These are phyloP conservation scores for Cercospora citrullina DNA, from an alignment of 2,329 filamentous ascomycete genomes.

Conservation along the genomic window DNA sequence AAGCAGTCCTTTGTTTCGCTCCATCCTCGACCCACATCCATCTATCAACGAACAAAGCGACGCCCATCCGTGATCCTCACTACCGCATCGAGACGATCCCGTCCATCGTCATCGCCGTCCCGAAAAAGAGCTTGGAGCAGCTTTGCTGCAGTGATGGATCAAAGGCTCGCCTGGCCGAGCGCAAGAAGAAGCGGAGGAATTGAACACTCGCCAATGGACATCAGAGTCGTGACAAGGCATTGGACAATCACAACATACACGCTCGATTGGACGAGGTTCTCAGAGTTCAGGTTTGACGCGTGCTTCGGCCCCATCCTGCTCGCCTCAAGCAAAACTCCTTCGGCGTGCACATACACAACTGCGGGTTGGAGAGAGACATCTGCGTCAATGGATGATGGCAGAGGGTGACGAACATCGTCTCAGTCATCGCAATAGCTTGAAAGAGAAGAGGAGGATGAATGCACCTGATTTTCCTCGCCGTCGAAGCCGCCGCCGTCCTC, in stretches of 20 bases:
- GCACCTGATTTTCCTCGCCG: not conserved
- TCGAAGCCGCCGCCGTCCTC: not conserved
- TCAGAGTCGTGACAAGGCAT: not conserved
- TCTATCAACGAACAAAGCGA: not conserved
- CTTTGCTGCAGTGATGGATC: not conserved
- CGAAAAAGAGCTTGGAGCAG: not conserved
- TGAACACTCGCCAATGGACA: no score
- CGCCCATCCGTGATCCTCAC: not conserved
- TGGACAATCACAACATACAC: slow-evolving; percentile 8
- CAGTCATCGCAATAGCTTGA: not conserved
- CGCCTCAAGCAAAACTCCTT: not conserved
- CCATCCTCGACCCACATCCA: not conserved
- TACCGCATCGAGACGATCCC: not conserved
- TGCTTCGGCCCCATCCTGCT: not conserved
- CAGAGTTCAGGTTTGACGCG: not conserved
- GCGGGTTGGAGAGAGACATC: not conserved
- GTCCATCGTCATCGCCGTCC: no score
- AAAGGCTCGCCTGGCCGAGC: not conserved
- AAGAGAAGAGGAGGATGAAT: not conserved
- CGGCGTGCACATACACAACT: not conserved
- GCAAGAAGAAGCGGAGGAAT: not conserved
- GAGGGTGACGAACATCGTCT: not conserved
- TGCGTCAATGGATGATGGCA: not conserved
- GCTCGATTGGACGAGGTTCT: not conserved
- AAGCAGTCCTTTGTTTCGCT: not conserved